Conservation (phyloP, 129 eudicot species). For the Sambucus nigra region DNA sequence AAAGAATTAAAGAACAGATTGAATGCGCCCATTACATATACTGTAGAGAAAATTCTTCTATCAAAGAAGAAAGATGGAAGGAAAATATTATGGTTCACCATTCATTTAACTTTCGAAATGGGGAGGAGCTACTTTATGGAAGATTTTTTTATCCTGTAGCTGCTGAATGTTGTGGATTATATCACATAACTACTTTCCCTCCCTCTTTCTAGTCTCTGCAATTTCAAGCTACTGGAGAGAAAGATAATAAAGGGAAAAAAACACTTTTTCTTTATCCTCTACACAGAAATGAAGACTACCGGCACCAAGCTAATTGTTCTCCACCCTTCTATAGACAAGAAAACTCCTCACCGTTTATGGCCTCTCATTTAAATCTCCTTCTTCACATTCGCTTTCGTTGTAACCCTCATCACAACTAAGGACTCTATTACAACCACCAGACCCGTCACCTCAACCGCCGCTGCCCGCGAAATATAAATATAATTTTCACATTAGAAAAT, state of each 20-base stretch:
- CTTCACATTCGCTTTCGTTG: slow-evolving; percentile 27
- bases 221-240: not conserved
- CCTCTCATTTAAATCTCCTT: slow-evolving; percentile 23
- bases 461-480: no score
- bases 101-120: no score
- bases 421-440: slow-evolving; percentile 21
- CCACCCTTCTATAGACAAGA: slow-evolving; percentile 46
- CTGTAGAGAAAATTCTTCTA: no score
- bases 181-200: no score
- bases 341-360: slow-evolving; percentile 30
- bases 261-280: slow-evolving; percentile 12
- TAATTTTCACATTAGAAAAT: no score
- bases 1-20: no score
- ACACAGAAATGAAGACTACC: slow-evolving; percentile 28
- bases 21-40: no score
- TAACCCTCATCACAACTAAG: slow-evolving; percentile 41
- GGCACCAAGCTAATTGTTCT: slow-evolving; percentile 51
- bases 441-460: not conserved
- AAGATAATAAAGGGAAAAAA: not conserved
- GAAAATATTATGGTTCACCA: no score
- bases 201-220: not conserved
- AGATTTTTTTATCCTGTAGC: no score
- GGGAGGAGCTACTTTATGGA: no score
- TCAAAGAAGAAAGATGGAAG: no score
- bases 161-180: no score